Base-by-base conservation (phyloP, 805 yeast genomes). In the baker's yeast (Saccharomyces cerevisiae) region DNA sequence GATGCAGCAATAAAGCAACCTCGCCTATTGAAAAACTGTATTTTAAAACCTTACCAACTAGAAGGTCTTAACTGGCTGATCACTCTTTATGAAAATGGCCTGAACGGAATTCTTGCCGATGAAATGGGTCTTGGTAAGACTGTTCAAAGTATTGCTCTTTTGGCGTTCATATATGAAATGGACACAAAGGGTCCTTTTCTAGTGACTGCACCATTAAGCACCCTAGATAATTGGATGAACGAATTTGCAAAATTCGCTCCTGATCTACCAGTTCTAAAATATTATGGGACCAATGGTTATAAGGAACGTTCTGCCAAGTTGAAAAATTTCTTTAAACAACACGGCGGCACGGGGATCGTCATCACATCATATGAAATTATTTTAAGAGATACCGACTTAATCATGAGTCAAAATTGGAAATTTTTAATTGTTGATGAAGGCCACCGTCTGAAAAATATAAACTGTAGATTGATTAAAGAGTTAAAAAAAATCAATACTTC, bases 101-200 rank as follows among this genome's bases (percentile, higher is more conserved):
- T 92, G 29, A 92, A 92, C 68, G 99, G 98, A 2, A 91, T 94
- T 36, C 73, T 94, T 22, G 98, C 98, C 0, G 98, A 94, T 71
- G 98, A 92, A 69, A 92, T 92, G 99, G 98, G 98, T 0, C 73
- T 92, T 27, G 99, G 99, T 1, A 92, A 92, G 67, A 94, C 99
- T 0, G 70, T 92, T 6, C 96, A 94, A 68, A 85, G 94, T 47
- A 89, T 92, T 53, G 79, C 96, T 0, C 76, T 92, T 56, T 62
- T 90, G 3, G 81, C 89, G 4, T 88, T 85, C 63, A 73, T 91
- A 41, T 78, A 85, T 48, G 96, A 89, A 60, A 83, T 88, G 67
- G 90, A 87, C 2, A 80, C 89, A 1, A 70, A 73, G 41, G 96
- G 96, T 0, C 94, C 95, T 0, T 89, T 87, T 61, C 69, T 89